phyloP scores from a whole-genome alignment of 768 basidiomycete species.

The Heimioporus sp. region DNA sequence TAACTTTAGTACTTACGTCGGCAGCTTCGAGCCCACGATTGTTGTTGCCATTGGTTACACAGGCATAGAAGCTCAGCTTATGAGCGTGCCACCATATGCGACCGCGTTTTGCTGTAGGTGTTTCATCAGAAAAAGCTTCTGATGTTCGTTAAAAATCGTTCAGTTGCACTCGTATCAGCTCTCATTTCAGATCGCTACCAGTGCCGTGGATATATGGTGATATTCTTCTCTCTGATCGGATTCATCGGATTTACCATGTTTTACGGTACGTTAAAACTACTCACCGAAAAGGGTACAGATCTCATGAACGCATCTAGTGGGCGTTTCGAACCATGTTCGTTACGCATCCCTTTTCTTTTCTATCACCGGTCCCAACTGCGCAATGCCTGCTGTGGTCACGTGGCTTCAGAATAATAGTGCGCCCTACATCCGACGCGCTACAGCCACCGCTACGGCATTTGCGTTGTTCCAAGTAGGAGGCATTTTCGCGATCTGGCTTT shows the following conservation, averaged over 20 bases:
- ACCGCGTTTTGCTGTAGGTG: constrained; percentile 45
- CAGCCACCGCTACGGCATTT: constrained; percentile 52
- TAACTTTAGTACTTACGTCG: constrained; percentile 33
- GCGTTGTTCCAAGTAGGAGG: constrained; percentile 56
- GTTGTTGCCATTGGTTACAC: constrained; percentile 59
- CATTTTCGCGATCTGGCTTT: constrained; percentile 60
- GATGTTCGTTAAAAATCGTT: not conserved
- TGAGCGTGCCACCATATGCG: constrained; percentile 60
- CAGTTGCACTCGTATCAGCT: constrained; percentile 39
- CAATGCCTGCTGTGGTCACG: too few relatives aligned
- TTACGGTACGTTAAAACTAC: constrained; percentile 51
- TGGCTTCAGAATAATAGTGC: too few relatives aligned
- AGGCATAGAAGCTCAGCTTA: constrained; percentile 47
- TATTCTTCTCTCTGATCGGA: constrained; percentile 42
- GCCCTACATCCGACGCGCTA: constrained; percentile 58
- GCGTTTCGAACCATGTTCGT: constrained; percentile 37
- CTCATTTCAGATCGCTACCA: constrained; percentile 55
- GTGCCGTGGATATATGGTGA: constrained; percentile 47
- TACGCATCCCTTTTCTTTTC: constrained; percentile 60
- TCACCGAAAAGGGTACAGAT: too few relatives aligned
- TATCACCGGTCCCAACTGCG: too few relatives aligned
- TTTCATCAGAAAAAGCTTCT: not conserved
- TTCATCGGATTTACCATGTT: constrained; percentile 55
- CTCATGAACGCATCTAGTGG: constrained; percentile 54
- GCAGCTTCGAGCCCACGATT: constrained; percentile 72